Base-by-base conservation (phyloP, 805 yeast genomes). In the Metschnikowia hibisci region DNA sequence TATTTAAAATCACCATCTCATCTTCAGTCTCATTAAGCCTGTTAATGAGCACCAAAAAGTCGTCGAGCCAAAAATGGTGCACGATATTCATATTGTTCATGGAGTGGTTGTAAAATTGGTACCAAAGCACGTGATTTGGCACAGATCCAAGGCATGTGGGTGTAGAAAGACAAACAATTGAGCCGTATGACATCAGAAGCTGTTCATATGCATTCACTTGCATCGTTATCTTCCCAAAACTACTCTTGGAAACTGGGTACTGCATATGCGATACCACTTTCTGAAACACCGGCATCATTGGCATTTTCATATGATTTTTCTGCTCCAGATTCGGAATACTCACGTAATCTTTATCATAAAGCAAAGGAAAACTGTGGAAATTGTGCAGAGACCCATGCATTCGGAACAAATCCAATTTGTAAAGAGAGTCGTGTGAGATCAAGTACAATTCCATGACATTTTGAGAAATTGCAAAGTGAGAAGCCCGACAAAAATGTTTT, bases 121-220 rank as follows among this genome's bases (percentile, higher is more conserved):
- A 69, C 76, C 76, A 71, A 9, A 68, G 45, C 4, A 65, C 55
- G 42, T 69, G 74, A 43, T 64, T 64, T 6, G 51, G 42, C 27
- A 57, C 50, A 23, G 31, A 30, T 3, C 54, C 55, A 12, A 28
- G 23, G 8, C 33, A 22, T 1, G 36, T 25, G 2, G 56, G 56
- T 3, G 56, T 54, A 13, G 55, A 51, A 3, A 54, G 29, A 10
- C 55, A 45, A 3, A 53, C 14, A 16, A 39, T 30, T n/a, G 39
- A 29, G 1, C 56, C 56, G 28, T 41, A 45, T 0, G 51, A 39
- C 8, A 54, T 9, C 9, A 52, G 45, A 5, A 53, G 23, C 34
- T 54, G 58, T n/a, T 38, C 16, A 23, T 7, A 28, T 7, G 27
- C 26, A 39, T 46, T 54, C 32, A 33, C n/a, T 4, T 47, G 36